Percentiles rank a stretch among this genome's conserved stretches.
Conservation (phyloP, 108 stramenopile species). For the Cyclotella atomus region DNA sequence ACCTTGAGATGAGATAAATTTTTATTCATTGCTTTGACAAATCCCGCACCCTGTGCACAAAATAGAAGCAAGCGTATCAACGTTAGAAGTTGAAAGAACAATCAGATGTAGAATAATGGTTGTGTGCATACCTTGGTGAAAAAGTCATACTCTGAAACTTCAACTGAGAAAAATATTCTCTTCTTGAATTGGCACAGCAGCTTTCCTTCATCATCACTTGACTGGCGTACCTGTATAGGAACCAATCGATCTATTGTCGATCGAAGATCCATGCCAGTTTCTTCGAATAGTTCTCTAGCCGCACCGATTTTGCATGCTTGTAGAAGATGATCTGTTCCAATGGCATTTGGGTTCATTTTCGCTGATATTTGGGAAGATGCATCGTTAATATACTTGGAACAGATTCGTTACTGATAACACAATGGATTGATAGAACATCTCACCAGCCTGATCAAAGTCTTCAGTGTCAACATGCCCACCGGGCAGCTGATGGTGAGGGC, state of each 20-base stretch:
- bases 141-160: constrained; percentile 66
- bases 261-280: constrained; percentile 80
- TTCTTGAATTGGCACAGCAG: constrained; percentile 52
- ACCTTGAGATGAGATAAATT: constrained; percentile 27
- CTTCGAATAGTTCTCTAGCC: constrained; percentile 82
- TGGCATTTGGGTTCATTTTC: not conserved
- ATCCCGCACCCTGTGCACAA: not conserved
- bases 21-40: constrained; percentile 20
- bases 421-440: no score
- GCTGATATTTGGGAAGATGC: no score
- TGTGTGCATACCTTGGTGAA: constrained; percentile 20
- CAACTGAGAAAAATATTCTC: constrained; percentile 61
- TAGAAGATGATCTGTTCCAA: constrained; percentile 37
- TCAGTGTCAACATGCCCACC: constrained; percentile 82
- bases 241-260: constrained; percentile 52
- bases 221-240: constrained; percentile 41
- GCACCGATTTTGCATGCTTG: constrained; percentile 67
- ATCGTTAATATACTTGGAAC: no score
- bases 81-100: not conserved
- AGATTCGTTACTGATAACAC: no score
- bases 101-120: not conserved
- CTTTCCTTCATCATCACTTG: not conserved
- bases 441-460: constrained; percentile 61
- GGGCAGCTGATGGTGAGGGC: constrained; percentile 79
- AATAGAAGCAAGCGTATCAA: not conserved